phyloP scores from a whole-genome alignment of 2,329 filamentous ascomycete species.

The Chaetomium strumarium region DNA sequence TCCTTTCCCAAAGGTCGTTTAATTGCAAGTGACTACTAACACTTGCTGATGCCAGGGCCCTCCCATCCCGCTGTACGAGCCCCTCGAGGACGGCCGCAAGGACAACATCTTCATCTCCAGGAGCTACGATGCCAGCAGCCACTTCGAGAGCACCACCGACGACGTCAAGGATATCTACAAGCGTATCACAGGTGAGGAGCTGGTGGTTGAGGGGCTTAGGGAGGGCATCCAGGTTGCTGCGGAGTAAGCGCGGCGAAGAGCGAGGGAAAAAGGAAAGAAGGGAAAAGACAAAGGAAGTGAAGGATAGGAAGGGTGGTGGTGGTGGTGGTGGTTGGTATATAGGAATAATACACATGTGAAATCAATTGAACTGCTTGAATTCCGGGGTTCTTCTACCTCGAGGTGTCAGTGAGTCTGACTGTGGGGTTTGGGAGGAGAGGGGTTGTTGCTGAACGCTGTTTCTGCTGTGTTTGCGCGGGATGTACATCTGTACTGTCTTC shows the following conservation, averaged over 20 bases:
- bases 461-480: too few relatives aligned
- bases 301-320: too few relatives aligned
- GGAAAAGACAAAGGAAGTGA: background rate
- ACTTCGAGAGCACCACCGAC: constrained; percentile 89
- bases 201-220: constrained; percentile 81
- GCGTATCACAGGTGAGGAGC: constrained; percentile 74
- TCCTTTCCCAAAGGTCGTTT: too few relatives aligned
- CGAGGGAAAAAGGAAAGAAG: constrained; percentile 1
- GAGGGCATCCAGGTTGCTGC: constrained; percentile 71
- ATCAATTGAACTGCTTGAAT: background rate
- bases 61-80: constrained; percentile 91
- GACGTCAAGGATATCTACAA: constrained; percentile 93
- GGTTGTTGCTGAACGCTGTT: too few relatives aligned
- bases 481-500: too few relatives aligned
- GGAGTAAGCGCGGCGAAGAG: constrained; percentile 40
- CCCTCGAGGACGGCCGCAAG: constrained; percentile 70
- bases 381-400: too few relatives aligned
- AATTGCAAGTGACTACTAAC: background rate
- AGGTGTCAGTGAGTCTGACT: too few relatives aligned
- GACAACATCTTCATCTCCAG: constrained; percentile 97
- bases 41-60: constrained; percentile 45
- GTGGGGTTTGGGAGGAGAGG: too few relatives aligned
- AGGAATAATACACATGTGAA: background rate
- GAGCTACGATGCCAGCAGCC: constrained; percentile 95
- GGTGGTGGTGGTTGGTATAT: background rate